These are phyloP conservation scores for Neophaeococcomyces aloes DNA, from an alignment of 2,329 filamentous ascomycete genomes.

Conservation along the genomic window DNA sequence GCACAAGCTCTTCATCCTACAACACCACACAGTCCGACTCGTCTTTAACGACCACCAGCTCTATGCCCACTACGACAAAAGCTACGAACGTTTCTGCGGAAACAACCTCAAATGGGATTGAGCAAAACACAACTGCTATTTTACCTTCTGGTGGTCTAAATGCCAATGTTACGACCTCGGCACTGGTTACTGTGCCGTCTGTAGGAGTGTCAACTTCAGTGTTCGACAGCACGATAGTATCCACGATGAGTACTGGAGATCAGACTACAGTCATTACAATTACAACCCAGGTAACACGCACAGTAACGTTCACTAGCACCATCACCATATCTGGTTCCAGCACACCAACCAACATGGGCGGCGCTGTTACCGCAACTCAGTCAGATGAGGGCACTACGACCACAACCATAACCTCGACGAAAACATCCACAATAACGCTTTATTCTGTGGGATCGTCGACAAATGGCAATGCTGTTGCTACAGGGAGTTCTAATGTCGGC, in stretches of 20 bases:
- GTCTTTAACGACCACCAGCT: not conserved
- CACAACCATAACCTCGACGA: constrained; percentile 2
- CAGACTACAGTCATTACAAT: constrained; percentile 1
- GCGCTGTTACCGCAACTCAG: not conserved
- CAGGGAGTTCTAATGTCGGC: not conserved
- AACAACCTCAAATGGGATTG: too few species aligned
- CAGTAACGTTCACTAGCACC: constrained; percentile 3
- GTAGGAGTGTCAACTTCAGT: constrained; percentile 1
- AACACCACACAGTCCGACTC: constrained; percentile 3
- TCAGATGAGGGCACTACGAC: not conserved
- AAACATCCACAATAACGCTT: not conserved
- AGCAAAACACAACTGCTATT: too few species aligned
- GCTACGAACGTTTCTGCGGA: too few species aligned
- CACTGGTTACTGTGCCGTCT: not conserved
- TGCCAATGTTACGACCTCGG: constrained; percentile 3
- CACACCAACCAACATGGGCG: not conserved
- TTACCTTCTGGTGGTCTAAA: not conserved
- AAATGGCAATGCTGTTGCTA: too few species aligned
- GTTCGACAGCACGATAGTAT: constrained; percentile 1
- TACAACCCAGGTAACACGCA: constrained; percentile 1
- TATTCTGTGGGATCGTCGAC: not conserved
- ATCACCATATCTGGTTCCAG: not conserved
- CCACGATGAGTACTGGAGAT: not conserved
- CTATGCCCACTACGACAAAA: too few species aligned
- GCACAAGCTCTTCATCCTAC: not conserved